Evolutionary conservation across 805 yeast genomes (phyloP).

Genomic region (Metschnikowia bowlesiae): DNA sequence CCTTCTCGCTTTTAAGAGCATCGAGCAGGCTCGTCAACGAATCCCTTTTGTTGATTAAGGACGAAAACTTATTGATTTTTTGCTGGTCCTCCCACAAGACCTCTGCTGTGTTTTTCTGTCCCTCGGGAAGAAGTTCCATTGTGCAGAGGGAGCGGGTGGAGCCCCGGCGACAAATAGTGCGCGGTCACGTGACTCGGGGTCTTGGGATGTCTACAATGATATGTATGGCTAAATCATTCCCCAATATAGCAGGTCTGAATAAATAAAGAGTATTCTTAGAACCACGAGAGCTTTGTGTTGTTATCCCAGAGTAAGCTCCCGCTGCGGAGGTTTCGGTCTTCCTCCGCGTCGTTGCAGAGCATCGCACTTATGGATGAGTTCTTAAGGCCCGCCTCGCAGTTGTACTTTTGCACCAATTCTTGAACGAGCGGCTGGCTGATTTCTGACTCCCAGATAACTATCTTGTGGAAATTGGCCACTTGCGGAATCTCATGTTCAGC

Average conservation of each 20-base stretch:
- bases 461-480: constrained; percentile 15
- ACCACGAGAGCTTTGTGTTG: constrained; percentile 42
- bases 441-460: constrained; percentile 36
- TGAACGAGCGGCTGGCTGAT: constrained; percentile 14
- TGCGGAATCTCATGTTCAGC: constrained; percentile 11
- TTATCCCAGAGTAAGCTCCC: constrained; percentile 38
- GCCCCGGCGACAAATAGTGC: not conserved
- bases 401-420: constrained; percentile 15
- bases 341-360: constrained; percentile 22
- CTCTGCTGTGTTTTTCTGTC: constrained; percentile 51
- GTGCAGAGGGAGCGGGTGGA: not conserved
- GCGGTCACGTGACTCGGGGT: not conserved
- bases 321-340: constrained; percentile 21
- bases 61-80: constrained; percentile 82
- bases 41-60: constrained; percentile 69
- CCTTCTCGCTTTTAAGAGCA: constrained; percentile 63
- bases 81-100: constrained; percentile 85
- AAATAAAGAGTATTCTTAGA: constrained; percentile 14
- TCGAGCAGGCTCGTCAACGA: constrained; percentile 46
- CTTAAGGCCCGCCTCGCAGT: constrained; percentile 22
- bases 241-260: too few relatives aligned
- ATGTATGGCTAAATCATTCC: too few relatives aligned
- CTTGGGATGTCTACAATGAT: too few relatives aligned
- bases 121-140: constrained; percentile 52
- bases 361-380: constrained; percentile 37